Base-by-base conservation (phyloP, 129 eudicot genomes). In the Lactuca saligna region DNA sequence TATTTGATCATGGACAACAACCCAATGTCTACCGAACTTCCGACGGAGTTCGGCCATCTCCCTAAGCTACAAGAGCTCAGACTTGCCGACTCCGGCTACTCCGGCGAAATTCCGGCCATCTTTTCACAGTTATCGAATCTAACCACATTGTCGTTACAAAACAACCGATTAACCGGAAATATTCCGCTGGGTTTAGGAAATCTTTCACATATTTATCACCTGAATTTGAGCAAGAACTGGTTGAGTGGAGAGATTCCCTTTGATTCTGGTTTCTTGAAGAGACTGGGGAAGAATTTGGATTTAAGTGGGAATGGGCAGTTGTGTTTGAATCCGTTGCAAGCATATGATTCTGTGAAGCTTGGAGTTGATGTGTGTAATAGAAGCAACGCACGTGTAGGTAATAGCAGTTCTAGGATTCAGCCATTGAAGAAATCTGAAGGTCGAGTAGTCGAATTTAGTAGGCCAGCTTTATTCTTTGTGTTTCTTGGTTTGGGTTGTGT, bases 1-100 rank as follows among this genome's bases (percentile, higher is more conserved):
- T 90, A 87, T 61, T 74, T 87, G 15, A 76, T 90, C 6, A 87
- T 90, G 91, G 97, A 90, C 51, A 85, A 77, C 50, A 90, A 90
- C 42, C 91, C 95, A 11, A 87, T 87, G 89, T 87, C 67, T 17
- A 57, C 72, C 5, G 3, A 78, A 29, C 69, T 90, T 14, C 88
- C 97, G 0, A 3, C 12, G 7, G 88, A 78, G 50, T 63, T 90
- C 44, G 85, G 91, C 6, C 78, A 44, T 56, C 73, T 90, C 31
- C 61, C 65, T 41, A 87, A 90, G 53, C 76, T 90, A 4, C 95
- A 90, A 72, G 97, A 90, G 20, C 91, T 90, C 17, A 65, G 91
- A 62, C 91, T 90, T 0, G 84, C 87, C 0, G 82, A 83, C 61
- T 87, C 86, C 25, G 89, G 84, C 4, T 87, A 78, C 70, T 80